phyloP scores from a whole-genome alignment of 805 yeast genomes.

The Candida schatavii region DNA sequence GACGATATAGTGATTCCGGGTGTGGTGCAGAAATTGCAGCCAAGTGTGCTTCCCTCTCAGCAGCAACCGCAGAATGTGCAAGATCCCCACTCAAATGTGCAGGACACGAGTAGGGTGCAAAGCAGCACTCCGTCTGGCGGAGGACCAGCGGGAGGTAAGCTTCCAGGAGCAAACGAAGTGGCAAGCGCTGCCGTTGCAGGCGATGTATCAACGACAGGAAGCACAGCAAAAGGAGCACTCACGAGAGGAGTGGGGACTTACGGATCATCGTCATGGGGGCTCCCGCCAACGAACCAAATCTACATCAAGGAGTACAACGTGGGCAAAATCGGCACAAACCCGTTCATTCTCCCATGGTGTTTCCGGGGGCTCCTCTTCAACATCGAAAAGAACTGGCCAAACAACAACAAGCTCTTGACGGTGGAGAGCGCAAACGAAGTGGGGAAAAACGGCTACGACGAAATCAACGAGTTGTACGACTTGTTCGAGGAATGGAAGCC shows the following conservation, averaged over 20 bases:
- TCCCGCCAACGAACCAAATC: slow-evolving; percentile 34
- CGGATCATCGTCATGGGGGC: slow-evolving; percentile 11
- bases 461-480: slow-evolving; percentile 56
- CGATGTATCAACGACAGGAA: no score
- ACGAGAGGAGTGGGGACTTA: slow-evolving; percentile 19
- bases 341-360: slow-evolving; percentile 90
- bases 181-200: no score
- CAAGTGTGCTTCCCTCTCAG: no score
- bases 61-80: slow-evolving; percentile 10
- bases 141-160: neutral
- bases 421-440: slow-evolving; percentile 30
- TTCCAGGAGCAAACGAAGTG: neutral
- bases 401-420: slow-evolving; percentile 37
- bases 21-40: no score
- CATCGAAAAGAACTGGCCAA: slow-evolving; percentile 47
- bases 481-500: slow-evolving; percentile 90
- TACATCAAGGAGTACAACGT: slow-evolving; percentile 52
- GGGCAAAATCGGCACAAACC: slow-evolving; percentile 70
- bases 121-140: neutral
- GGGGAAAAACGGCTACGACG: slow-evolving; percentile 42
- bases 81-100: neutral
- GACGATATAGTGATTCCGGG: slow-evolving; percentile 52
- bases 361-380: slow-evolving; percentile 77
- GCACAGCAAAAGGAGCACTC: slow-evolving; percentile 7
- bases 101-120: neutral